These are phyloP conservation scores for Bimuria novae-zelandiae DNA, from an alignment of 2,329 filamentous ascomycete species.

Conservation along the genomic window DNA sequence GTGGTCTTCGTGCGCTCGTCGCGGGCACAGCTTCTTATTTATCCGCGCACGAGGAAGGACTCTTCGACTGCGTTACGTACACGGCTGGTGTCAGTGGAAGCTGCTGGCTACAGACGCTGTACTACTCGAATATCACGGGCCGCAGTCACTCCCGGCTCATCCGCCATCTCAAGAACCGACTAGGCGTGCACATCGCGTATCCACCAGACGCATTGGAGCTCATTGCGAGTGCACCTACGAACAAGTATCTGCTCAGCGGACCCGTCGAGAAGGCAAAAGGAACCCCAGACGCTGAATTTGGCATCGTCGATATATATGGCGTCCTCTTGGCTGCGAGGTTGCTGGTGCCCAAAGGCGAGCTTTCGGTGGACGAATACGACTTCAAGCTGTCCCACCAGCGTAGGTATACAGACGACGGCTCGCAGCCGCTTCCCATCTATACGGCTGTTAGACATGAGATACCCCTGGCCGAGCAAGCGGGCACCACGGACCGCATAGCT, in stretches of 20 bases:
- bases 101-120: slow-evolving; percentile 92
- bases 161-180: slow-evolving; percentile 81
- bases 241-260: slow-evolving; percentile 85
- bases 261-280: slow-evolving; percentile 91
- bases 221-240: slow-evolving; percentile 86
- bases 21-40: slow-evolving; percentile 87
- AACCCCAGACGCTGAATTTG: slow-evolving; percentile 78
- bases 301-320: slow-evolving; percentile 92
- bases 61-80: slow-evolving; percentile 94
- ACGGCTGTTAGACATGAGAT: slow-evolving; percentile 96
- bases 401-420: slow-evolving; percentile 73
- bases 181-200: slow-evolving; percentile 89
- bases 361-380: slow-evolving; percentile 75
- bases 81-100: slow-evolving; percentile 94
- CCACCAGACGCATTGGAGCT: slow-evolving; percentile 82
- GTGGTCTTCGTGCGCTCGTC: slow-evolving; percentile 85
- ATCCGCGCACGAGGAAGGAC: slow-evolving; percentile 79
- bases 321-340: slow-evolving; percentile 81
- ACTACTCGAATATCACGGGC: slow-evolving; percentile 76
- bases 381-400: slow-evolving; percentile 91
- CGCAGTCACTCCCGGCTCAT: slow-evolving; percentile 72
- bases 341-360: slow-evolving; percentile 82
- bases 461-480: slow-evolving; percentile 62
- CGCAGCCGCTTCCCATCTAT: slow-evolving; percentile 90
- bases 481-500: slow-evolving; percentile 40